These are phyloP conservation scores for Juglanconis sp. DNA, from an alignment of 2,329 filamentous ascomycete genomes.

Conservation along the genomic window DNA sequence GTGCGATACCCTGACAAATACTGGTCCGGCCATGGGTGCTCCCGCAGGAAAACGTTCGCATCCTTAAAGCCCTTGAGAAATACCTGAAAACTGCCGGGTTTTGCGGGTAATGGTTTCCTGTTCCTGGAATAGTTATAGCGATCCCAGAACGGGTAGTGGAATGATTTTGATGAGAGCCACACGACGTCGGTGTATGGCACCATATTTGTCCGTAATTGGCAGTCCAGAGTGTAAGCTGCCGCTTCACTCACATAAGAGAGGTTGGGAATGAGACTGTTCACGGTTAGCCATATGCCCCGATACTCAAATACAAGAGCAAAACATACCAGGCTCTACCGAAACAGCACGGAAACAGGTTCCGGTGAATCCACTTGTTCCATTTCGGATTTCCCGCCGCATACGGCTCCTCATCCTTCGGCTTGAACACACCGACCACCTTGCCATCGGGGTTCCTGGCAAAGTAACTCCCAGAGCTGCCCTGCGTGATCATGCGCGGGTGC, in stretches of 20 bases:
- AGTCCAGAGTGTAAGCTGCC: conserved; percentile 91
- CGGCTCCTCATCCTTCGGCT: conserved; percentile 97
- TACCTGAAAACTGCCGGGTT: conserved; percentile 94
- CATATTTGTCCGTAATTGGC: conserved; percentile 81
- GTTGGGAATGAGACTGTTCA: conserved; percentile 78
- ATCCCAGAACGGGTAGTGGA: conserved; percentile 98
- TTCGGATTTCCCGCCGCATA: conserved; percentile 97
- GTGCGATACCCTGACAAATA: conserved; percentile 68
- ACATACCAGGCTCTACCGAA: conserved; percentile 84
- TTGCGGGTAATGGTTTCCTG: conserved; percentile 80
- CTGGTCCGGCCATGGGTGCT: conserved; percentile 96
- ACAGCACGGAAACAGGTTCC: conserved; percentile 95
- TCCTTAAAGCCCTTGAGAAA: conserved; percentile 97
- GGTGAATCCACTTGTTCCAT: conserved; percentile 99
- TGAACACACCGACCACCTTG: conserved; percentile 96
- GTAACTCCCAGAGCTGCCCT: conserved; percentile 96
- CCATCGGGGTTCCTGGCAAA: conserved; percentile 90
- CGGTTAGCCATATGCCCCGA: neutral
- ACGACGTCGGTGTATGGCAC: conserved; percentile 97
- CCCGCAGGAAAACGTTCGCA: conserved; percentile 89
- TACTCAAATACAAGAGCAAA: neutral
- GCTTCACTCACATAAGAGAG: conserved; percentile 97
- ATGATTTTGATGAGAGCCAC: conserved; percentile 90
- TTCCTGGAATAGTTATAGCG: conserved; percentile 83
- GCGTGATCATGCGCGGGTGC: conserved; percentile 93